Conservation (phyloP, 495 filamentous ascomycete species). For the Penicillium atrosanguineum region DNA sequence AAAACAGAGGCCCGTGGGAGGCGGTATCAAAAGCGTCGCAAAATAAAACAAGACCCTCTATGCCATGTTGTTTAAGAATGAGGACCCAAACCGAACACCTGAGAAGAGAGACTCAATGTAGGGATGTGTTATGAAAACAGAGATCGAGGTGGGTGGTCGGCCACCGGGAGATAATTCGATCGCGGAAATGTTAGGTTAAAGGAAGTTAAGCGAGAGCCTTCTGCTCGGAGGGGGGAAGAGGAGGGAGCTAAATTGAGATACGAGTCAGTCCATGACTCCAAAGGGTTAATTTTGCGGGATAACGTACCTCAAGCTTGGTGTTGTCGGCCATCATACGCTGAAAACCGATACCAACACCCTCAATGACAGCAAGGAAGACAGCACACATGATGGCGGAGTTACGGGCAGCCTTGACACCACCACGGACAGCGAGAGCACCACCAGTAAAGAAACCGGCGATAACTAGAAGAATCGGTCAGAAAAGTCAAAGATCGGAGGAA, state of each 20-base stretch:
- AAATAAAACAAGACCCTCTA: conserved; percentile 37
- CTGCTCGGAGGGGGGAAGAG: conserved; percentile 38
- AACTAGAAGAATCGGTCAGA: conserved; percentile 23
- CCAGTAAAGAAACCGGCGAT: conserved; percentile 97
- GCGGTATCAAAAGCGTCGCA: conserved; percentile 26
- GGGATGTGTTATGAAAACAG: conserved; percentile 34
- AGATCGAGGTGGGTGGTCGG: conserved; percentile 15
- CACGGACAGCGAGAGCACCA: conserved; percentile 84
- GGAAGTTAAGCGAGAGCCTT: conserved; percentile 42
- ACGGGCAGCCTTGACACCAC: conserved; percentile 80
- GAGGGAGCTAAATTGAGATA: conserved; percentile 35
- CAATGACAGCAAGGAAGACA: conserved; percentile 89
- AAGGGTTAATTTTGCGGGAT: background rate
- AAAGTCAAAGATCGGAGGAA: background rate
- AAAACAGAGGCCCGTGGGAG: conserved; percentile 20
- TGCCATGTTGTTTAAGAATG: conserved; percentile 42
- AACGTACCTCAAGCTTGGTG: conserved; percentile 73
- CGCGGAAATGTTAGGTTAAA: conserved; percentile 5
- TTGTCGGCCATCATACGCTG: conserved; percentile 93
- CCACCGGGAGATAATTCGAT: conserved; percentile 15
- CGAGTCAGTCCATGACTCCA: background rate
- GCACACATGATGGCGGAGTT: conserved; percentile 96
- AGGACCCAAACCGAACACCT: conserved; percentile 44
- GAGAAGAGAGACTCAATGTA: conserved; percentile 44
- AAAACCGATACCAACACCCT: conserved; percentile 96